These are phyloP conservation scores for Elasticomyces elasticus DNA, from an alignment of 495 filamentous ascomycete genomes.

Conservation along the genomic window DNA sequence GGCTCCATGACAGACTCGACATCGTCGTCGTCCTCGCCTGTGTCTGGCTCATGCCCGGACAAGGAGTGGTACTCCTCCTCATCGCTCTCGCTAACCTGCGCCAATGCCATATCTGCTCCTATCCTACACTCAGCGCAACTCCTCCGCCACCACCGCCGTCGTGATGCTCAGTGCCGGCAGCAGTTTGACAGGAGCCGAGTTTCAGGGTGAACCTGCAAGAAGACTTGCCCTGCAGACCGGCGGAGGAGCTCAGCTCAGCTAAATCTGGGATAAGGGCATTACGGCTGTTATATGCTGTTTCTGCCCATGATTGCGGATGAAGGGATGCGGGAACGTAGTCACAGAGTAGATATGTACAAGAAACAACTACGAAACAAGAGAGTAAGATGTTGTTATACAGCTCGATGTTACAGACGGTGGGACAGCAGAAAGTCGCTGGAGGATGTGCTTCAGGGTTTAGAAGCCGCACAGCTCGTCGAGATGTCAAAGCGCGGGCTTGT, in stretches of 20 bases:
- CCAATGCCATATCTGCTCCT: neutral
- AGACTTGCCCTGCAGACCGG: neutral
- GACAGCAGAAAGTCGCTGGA: neutral
- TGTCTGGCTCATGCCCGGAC: constrained; percentile 5
- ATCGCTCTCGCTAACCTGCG: constrained; percentile 7
- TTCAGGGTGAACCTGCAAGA: neutral
- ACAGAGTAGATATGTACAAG: neutral
- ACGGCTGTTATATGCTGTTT: neutral
- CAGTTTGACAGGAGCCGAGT: neutral
- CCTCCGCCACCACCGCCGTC: neutral
- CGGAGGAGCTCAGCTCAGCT: neutral
- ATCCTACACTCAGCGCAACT: neutral
- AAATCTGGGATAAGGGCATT: neutral
- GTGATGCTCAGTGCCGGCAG: neutral
- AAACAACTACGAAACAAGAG: neutral
- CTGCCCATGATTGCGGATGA: neutral
- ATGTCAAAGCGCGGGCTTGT: too few species aligned
- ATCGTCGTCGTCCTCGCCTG: constrained; percentile 17
- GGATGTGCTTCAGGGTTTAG: too few species aligned
- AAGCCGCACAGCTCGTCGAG: too few species aligned
- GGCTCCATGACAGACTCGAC: constrained; percentile 27
- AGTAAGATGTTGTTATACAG: neutral
- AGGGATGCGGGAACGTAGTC: neutral
- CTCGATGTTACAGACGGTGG: neutral
- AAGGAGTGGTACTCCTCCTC: constrained; percentile 18